A percentile compares a stretch with the other conserved stretches of the same genome.
These are phyloP conservation scores for Macadamia integrifolia DNA, from an alignment of 164 flowering plant genomes.

Conservation along the genomic window DNA sequence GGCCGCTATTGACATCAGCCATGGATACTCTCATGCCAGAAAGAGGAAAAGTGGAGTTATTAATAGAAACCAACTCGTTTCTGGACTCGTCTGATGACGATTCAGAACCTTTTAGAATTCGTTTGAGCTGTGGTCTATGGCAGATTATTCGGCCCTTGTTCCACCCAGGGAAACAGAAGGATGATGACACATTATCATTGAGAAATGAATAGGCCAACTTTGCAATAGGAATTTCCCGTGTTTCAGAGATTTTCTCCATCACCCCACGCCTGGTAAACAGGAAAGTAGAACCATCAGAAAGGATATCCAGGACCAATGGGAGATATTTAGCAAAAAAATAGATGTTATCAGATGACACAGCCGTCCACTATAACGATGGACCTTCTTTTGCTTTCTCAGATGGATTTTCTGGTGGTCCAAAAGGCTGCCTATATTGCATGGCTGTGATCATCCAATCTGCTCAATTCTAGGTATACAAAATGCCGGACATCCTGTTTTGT, in stretches of 20 bases:
- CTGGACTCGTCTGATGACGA: conserved; percentile 37
- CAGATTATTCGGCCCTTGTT: conserved; percentile 84
- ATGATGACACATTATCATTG: conserved; percentile 54
- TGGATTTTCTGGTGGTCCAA: neutral
- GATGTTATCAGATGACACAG: neutral
- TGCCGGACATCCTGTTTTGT: neutral
- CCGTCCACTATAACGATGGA: neutral
- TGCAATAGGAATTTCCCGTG: conserved; percentile 60
- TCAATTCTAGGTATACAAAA: neutral
- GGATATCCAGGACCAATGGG: neutral
- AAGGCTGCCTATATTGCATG: neutral
- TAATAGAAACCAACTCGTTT: conserved; percentile 33
- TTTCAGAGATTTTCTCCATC: conserved; percentile 58
- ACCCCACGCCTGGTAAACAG: conserved; percentile 60
- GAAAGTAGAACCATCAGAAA: conserved; percentile 8
- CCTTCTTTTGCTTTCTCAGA: neutral
- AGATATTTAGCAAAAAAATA: neutral
- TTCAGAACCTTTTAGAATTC: conserved; percentile 34
- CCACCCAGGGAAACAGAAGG: conserved; percentile 77
- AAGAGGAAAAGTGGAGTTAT: conserved; percentile 41
- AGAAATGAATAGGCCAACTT: conserved; percentile 65
- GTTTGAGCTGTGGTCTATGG: conserved; percentile 69
- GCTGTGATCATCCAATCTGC: neutral
- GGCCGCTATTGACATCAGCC: conserved; percentile 17
- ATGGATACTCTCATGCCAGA: conserved; percentile 27